Conservation (phyloP, 495 filamentous ascomycete species). For the Xanthoparmelia taractica region DNA sequence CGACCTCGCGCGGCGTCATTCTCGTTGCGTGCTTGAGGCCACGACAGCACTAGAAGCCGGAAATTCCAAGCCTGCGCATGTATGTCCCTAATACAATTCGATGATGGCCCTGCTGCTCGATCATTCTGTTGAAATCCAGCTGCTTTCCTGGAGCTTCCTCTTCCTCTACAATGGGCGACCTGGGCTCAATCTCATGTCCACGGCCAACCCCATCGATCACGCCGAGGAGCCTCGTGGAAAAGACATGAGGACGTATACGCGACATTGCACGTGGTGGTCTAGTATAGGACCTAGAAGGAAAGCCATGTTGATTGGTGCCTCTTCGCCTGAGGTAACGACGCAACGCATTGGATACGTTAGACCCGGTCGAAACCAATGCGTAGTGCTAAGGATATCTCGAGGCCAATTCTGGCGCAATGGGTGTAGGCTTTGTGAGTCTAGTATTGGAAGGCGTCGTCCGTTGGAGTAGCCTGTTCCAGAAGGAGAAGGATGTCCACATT, state of each 20-base stretch:
- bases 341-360: background rate
- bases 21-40: background rate
- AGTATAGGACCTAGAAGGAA: background rate
- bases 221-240: background rate
- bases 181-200: background rate
- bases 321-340: slow-evolving; percentile 8
- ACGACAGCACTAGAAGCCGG: background rate
- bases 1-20: background rate
- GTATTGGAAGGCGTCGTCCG: background rate
- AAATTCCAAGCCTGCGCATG: background rate
- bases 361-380: background rate
- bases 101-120: background rate
- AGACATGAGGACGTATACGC: slow-evolving; percentile 3
- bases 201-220: too few species aligned
- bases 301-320: background rate
- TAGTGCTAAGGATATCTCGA: background rate
- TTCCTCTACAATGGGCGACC: background rate
- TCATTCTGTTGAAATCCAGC: background rate
- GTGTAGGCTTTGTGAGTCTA: slow-evolving; percentile 6
- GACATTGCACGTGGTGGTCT: slow-evolving; percentile 7
- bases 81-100: background rate
- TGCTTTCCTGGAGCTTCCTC: background rate
- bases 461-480: too few species aligned
- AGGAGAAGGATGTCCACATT: background rate
- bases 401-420: slow-evolving; percentile 1